Conservation (phyloP, 2,329 filamentous ascomycete genomes). For the Phialemoniopsis sp. region DNA sequence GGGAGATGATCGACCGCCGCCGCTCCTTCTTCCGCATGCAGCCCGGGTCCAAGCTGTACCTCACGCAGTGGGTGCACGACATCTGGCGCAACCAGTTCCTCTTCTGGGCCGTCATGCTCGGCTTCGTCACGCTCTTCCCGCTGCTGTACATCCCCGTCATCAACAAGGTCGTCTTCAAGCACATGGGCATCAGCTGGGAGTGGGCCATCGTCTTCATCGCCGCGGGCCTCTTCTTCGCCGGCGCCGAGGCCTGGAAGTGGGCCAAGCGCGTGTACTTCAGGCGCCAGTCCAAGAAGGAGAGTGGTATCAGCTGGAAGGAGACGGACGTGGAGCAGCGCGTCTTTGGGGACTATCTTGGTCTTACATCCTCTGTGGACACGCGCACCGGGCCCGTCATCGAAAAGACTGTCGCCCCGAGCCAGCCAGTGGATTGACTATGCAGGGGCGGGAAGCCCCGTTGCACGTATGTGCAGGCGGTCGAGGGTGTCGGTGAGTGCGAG, state of each 20-base stretch:
- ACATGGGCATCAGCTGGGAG: slow-evolving; percentile 46
- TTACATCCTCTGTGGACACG: too few species aligned
- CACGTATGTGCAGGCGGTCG: too few species aligned
- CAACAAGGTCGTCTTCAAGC: slow-evolving; percentile 44
- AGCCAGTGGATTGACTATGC: too few species aligned
- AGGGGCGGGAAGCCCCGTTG: too few species aligned
- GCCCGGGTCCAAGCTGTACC: slow-evolving; percentile 45
- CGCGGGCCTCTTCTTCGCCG: slow-evolving; percentile 40
- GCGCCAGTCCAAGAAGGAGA: neutral
- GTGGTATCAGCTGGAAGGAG: too few species aligned
- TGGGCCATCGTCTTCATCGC: slow-evolving; percentile 45
- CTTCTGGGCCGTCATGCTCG: slow-evolving; percentile 44
- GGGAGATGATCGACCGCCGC: slow-evolving; percentile 63
- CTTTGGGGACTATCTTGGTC: too few species aligned
- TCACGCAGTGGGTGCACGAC: slow-evolving; percentile 55
- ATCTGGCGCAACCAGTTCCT: slow-evolving; percentile 61
- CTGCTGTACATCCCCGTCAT: slow-evolving; percentile 44
- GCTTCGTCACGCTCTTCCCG: slow-evolving; percentile 25
- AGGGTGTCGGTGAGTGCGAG: too few species aligned
- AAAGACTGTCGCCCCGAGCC: too few species aligned
- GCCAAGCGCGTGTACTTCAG: slow-evolving; percentile 29
- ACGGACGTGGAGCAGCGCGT: too few species aligned
- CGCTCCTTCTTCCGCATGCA: slow-evolving; percentile 64
- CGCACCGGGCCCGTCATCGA: too few species aligned
- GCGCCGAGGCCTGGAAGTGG: slow-evolving; percentile 46